Base-by-base conservation (phyloP, 495 filamentous ascomycete genomes). In the Xylaria intraflava region DNA sequence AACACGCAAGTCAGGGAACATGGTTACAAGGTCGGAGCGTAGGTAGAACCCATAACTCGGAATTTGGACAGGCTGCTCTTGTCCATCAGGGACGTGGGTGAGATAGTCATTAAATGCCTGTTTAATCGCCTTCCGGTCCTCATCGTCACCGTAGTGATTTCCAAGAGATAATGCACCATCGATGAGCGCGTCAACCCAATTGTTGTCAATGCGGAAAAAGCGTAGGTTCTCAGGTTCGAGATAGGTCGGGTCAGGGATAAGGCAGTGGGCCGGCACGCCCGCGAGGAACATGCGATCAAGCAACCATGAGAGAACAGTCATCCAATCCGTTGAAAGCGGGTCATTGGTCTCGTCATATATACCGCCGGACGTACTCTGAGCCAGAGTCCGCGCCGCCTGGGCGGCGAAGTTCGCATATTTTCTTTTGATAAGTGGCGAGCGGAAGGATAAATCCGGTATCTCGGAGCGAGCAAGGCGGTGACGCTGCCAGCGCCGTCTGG, bases 131-230 rank as follows among this genome's bases (percentile, higher is more conserved):
- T 11, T 40, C 3, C 72, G 67, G 14, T 62, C 48, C 17, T 27
- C 11, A 24, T 73, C 72, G 4, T 64, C 52, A 0, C 44, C 55
- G 10, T 55, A 26, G 53, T 78, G 71, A 53, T 79, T 78, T 1
- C 57, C 75, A 0, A 75, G 42, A 9, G 56, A 64, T 0, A 81
- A 60, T 6, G 65, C 78, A 2, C 78, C 77, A 51, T 81, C 78
- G 7, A 80, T 53, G 10, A 78, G 20, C 10, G 62, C 61, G 43
- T 75, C 68, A 1, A 71, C 29, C 78, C 77, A 80, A 41, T 61
- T 60, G 1, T 47, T 14, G 31, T 81, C 77, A 23, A 80, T 66
- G 35, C 63, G 48, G 58, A 80, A 81, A 61, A 75, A 72, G 0
- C 78, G 72, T 0, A 81, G 47, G 6, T 49, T 53, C 56, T 79